Evolutionary conservation across 2,329 filamentous ascomycete genomes (phyloP), one percentile per base, ranked within the genome.

Genomic region (Botryosphaeria agaves): DNA sequence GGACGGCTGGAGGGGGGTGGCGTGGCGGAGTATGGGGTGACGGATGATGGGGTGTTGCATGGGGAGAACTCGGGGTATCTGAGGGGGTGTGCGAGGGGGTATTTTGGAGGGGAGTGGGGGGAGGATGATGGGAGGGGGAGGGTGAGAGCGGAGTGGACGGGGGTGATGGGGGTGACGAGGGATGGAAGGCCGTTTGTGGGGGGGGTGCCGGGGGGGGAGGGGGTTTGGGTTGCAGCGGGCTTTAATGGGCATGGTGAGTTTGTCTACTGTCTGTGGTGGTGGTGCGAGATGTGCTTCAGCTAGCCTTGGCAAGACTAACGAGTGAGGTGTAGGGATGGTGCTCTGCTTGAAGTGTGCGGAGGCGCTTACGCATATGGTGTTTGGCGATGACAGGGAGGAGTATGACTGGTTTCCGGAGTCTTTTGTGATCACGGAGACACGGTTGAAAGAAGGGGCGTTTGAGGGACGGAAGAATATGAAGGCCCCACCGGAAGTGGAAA

Each of bases 241-340:
- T 77, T 77, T 38, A 72, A 74, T 38, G 74, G 74, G 1, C 70
- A 77, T 45, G 71, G 45, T 21, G 43, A 42, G 38, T 38, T 43
- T n/a, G n/a, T n/a, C n/a, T n/a, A n/a, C 11, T 17, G 17, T 17
- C 37, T 42, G 38, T 43, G 39, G 32, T 33, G 43, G 21, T 15
- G 9, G 12, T 15, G 29, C 16, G 9, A 7, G 29, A 11, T n/a
- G 12, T 14, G 16, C 8, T 17, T 32, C 15, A 32, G 11, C 17
- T 18, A 28, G 11, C 14, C 14, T 6, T 3, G 9, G 26, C 14
- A n/a, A n/a, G n/a, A n/a, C n/a, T n/a, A n/a, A n/a, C n/a, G n/a
- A n/a, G n/a, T n/a, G n/a, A n/a, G n/a, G n/a, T n/a, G 23, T 20
- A 18, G 47, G 72, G 0, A 77, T 76, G 73, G 72, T 72, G 2